Percentiles rank a stretch among this genome's conserved stretches.
Conservation (phyloP, 2,329 filamentous ascomycete genomes). For the Monosporascus sp. region DNA sequence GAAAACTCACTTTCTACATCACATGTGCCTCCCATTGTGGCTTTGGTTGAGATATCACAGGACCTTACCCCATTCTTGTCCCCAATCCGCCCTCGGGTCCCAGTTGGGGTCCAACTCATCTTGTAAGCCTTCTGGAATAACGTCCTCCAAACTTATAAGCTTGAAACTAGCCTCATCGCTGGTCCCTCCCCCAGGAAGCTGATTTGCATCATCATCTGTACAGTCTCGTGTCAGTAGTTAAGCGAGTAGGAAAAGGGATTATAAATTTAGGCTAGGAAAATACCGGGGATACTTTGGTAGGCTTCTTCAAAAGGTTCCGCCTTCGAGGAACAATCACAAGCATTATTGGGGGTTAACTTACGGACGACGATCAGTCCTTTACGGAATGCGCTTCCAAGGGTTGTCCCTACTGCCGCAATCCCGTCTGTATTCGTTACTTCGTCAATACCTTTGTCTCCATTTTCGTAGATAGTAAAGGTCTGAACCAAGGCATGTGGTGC, state of each 20-base stretch:
- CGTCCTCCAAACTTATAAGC: conserved; percentile 35
- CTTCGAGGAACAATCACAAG: neutral
- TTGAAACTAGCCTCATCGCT: conserved; percentile 46
- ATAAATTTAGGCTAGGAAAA: no score
- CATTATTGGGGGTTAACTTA: neutral
- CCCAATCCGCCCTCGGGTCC: conserved; percentile 29
- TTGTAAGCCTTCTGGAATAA: conserved; percentile 31
- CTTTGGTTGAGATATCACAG: neutral
- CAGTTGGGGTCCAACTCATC: conserved; percentile 31
- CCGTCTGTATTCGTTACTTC: conserved; percentile 50
- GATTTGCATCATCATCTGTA: conserved; percentile 46
- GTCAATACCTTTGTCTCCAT: conserved; percentile 37
- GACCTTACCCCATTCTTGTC: neutral
- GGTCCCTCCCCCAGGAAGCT: conserved; percentile 39
- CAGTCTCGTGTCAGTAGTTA: neutral
- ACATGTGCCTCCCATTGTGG: neutral
- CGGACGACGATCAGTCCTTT: conserved; percentile 41
- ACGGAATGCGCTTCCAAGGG: conserved; percentile 35
- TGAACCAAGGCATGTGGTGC: conserved; percentile 43
- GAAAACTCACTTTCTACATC: no score
- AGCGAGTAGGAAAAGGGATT: neutral
- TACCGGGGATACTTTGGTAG: no score
- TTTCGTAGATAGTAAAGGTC: conserved; percentile 41
- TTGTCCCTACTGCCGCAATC: conserved; percentile 38
- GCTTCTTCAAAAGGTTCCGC: neutral